Evolutionary conservation across 139 green algal species (phyloP).

Genomic region (Micromonas commoda): DNA sequence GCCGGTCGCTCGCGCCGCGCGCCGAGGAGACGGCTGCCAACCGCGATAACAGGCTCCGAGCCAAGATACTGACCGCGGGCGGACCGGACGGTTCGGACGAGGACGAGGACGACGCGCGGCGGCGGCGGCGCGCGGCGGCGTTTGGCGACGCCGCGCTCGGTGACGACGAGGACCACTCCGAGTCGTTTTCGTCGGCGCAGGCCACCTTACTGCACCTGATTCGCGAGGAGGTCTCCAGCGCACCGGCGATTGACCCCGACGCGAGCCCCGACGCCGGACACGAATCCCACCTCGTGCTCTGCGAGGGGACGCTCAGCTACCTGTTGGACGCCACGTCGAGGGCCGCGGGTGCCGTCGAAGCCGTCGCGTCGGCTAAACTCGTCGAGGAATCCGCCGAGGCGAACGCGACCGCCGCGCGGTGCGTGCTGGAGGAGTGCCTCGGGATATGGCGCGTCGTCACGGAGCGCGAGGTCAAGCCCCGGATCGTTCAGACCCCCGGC

Average conservation of each 20-base stretch:
- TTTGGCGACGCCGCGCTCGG: too few relatives aligned
- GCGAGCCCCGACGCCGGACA: background rate
- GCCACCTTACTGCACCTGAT: background rate
- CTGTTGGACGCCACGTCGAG: background rate
- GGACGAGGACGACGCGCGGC: too few relatives aligned
- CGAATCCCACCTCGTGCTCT: background rate
- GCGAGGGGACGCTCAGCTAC: constrained; percentile 2
- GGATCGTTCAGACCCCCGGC: background rate
- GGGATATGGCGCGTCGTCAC: background rate
- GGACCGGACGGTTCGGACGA: too few relatives aligned
- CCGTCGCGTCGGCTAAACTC: background rate
- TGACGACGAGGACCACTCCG: background rate
- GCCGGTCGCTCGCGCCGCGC: background rate
- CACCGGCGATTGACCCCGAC: background rate
- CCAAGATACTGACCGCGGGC: background rate
- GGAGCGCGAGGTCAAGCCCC: background rate
- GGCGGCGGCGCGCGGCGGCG: too few relatives aligned
- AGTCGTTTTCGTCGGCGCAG: background rate
- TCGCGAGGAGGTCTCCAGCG: background rate
- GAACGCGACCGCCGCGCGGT: background rate
- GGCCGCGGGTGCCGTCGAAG: background rate
- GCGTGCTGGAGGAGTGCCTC: constrained; percentile 7
- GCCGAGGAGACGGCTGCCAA: background rate
- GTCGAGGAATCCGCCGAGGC: background rate
- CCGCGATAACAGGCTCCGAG: background rate